Evolutionary conservation across 208 protist species (phyloP), one percentile per base, ranked within the genome.

Genomic region (Perkinsela sp.): DNA sequence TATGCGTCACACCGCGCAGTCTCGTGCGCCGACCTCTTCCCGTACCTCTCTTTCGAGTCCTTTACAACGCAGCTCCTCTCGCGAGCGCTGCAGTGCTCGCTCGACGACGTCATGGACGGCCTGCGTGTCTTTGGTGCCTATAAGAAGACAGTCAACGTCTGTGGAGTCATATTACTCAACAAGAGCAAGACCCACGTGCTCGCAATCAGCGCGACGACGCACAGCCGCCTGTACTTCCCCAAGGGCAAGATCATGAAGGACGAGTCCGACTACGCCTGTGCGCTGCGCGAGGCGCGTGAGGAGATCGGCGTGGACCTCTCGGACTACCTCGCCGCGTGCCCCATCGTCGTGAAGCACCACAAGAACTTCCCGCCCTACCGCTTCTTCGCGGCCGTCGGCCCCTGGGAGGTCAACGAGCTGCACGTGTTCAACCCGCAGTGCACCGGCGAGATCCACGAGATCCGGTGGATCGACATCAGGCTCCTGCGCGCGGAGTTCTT

Each of bases 211-310:
- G 66, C 32, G 29, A 31, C 16, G 15, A 72, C 28, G 30, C 48
- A 67, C n/a, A 72, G 69, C 30, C 31, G 32, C 32, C 66, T 31
- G 29, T 72, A 66, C 2, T 73, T 73, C 28, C 71, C 71, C 0
- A 57, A 40, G 30, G 71, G 71, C 29, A 73, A 73, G 32, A 73
- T 73, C 40, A 71, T 68, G 28, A 67, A 73, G 48, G 16, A 73
- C 30, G 71, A 73, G 66, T 16, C 48, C 29, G 71, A 73, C 22
- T 0, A 67, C 16, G 31, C 13, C n/a, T 73, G 71, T 29, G 71
- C 71, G n/a, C 30, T 68, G 6, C 22, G 71, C 32, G 71, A 73
- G 69, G 71, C 31, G 0, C 31, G 13, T 31, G 71, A 73, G 66
- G 71, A 73, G 30, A 72, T 72, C 31, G 71, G 71, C 32, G 67